phyloP scores from a whole-genome alignment of 192 early-diverging fungal genomes.

The Diversispora eburnea region DNA sequence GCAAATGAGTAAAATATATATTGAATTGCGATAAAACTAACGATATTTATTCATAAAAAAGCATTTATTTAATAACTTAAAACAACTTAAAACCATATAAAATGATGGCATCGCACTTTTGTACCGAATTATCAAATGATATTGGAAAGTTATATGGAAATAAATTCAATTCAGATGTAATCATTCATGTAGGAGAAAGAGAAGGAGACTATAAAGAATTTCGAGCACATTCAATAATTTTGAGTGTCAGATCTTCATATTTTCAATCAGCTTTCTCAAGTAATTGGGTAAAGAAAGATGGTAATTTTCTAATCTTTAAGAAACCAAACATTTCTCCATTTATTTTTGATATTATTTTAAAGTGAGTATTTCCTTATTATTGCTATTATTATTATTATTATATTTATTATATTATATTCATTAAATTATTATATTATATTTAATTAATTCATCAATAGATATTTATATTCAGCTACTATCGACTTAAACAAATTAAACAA shows the following conservation, averaged over 20 bases:
- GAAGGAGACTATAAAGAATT: constrained; percentile 17
- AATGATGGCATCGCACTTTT: no score
- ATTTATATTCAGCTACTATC: no score
- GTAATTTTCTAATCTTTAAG: constrained; percentile 25
- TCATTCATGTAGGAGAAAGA: constrained; percentile 18
- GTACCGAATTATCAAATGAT: no score
- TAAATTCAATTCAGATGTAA: constrained; percentile 20
- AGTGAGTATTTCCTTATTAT: not conserved
- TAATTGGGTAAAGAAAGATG: not conserved
- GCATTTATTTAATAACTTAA: no score
- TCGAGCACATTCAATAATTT: constrained; percentile 24
- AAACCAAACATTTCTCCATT: constrained; percentile 27
- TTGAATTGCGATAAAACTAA: no score
- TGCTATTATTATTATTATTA: not conserved
- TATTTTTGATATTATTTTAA: constrained; percentile 1
- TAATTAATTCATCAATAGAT: no score
- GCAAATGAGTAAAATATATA: no score
- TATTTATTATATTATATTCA: not conserved
- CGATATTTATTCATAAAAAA: no score
- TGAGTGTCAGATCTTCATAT: constrained; percentile 23
- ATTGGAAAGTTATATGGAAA: no score
- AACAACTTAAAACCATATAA: no score
- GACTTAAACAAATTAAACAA: no score
- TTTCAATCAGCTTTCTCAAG: constrained; percentile 22
- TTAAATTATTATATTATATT: no score